Percentiles rank a stretch among this genome's conserved stretches.
Evolutionary conservation across 257 asterid genomes (phyloP).

Genomic region (Jasminum sambac): DNA sequence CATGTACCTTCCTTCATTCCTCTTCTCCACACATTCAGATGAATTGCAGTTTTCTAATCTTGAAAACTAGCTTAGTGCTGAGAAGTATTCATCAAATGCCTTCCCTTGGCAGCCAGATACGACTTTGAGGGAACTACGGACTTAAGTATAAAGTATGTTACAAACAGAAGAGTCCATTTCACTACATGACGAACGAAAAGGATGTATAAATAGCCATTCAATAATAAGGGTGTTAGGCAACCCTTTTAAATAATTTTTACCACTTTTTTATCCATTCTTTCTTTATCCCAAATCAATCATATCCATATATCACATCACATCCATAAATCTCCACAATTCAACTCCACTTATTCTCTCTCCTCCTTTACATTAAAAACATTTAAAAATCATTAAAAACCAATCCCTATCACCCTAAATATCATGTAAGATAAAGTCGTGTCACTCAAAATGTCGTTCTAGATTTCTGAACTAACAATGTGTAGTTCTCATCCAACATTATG

Average conservation of each 20-base stretch:
- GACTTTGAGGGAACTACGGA: slow-evolving; percentile 62
- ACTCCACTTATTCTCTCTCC: too few relatives aligned
- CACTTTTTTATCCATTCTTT: too few relatives aligned
- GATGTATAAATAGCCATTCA: slow-evolving; percentile 17
- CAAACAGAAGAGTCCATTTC: slow-evolving; percentile 36
- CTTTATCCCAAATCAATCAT: too few relatives aligned
- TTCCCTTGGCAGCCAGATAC: slow-evolving; percentile 59
- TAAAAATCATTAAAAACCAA: too few relatives aligned
- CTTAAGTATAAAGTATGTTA: slow-evolving; percentile 47
- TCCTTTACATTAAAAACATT: too few relatives aligned
- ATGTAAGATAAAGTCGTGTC: slow-evolving; percentile 5
- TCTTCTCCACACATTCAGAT: slow-evolving; percentile 40
- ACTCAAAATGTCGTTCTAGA: slow-evolving; percentile 2
- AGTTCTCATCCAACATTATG: slow-evolving; percentile 10
- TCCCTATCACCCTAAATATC: too few relatives aligned
- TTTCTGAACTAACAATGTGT: neutral
- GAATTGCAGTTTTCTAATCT: slow-evolving; percentile 60
- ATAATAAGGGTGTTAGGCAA: too few relatives aligned
- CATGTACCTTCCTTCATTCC: too few relatives aligned
- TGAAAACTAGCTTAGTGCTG: slow-evolving; percentile 80
- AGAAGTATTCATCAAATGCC: slow-evolving; percentile 73
- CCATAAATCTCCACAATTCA: too few relatives aligned
- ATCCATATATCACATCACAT: too few relatives aligned
- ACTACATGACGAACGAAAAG: slow-evolving; percentile 39
- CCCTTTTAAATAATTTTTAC: too few relatives aligned